Base-by-base conservation (phyloP, 257 asterid species). In the Plantago ovata region DNA sequence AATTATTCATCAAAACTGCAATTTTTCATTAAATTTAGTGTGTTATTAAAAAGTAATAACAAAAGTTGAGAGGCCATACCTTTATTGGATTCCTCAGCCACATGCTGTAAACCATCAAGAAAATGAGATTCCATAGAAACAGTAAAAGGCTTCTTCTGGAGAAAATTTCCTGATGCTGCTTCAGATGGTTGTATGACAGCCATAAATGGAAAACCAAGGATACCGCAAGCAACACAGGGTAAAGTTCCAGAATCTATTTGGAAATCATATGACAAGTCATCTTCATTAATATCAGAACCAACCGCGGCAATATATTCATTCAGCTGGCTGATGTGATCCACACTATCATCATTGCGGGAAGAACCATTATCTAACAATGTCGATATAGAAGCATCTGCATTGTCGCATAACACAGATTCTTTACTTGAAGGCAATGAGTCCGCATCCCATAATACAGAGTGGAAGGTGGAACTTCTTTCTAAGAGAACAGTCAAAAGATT, bases 181-280 rank as follows among this genome's bases (percentile, higher is more conserved):
- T 77, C 79, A 54, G 89, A 77, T 72, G 98, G 98, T 70, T 93
- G 97, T 61, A 89, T 68, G 52, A 89, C 73, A 53, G 96, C 84
- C 98, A 93, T 93, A 72, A 86, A 93, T 49, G 98, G 98, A 77
- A 85, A 93, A 52, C 98, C 98, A 63, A 93, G 98, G 68, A 93
- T 79, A 19, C 98, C 98, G 79, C 98, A 93, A 62, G 95, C 95
- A 22, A 89, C 81, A 74, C 98, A 93, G 59, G 97, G 92, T 71
- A 93, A 81, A 56, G 92, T 69, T 58, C 98, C 98, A 52, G 98
- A 86, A 69, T 93, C 97, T 38, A 84, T 69, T 75, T 89, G 95
- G 68, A 89, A 86, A 56, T 84, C 95, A 56, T 70, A 79, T 43
- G 87, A 73, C 74, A 93, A 58, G 75, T 74, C 86, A 64, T 82